Evolutionary conservation across 2,329 filamentous ascomycete genomes (phyloP), one percentile per base, ranked within the genome.

Genomic region (Teratosphaeria zuluensis): DNA sequence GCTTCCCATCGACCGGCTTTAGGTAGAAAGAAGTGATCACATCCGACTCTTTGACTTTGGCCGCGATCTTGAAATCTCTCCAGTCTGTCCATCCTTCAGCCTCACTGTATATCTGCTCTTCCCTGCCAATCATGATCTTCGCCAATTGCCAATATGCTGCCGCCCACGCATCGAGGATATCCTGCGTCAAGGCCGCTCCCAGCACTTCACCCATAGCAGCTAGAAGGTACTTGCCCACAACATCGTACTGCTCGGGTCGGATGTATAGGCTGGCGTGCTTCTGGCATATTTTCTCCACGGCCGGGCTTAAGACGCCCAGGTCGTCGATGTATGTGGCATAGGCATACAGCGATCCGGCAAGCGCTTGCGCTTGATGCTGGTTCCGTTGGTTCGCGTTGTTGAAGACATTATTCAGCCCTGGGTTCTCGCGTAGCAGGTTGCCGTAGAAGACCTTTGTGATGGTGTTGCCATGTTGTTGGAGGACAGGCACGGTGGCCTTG

Each of bases 401-500:
- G 80, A 91, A 90, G 72, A 87, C 77, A 71, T 85, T 81, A 66
- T 85, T 82, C 33, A 91, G 80, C 52, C 84, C 80, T 0, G 87
- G 87, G 61, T 89, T 78, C 46, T 83, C 82, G 11, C 70, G 69
- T 28, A 91, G 76, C 77, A 91, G 82, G 68, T 83, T 84, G 61
- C 78, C 77, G 77, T 92, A 91, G 76, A 92, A 90, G 63, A 81
- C 79, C n/a, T 78, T 79, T 5, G 87, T 86, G 71, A 91, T 88
- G 62, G 79, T 77, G 62, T 81, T 79, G 69, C 88, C 88, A 69
- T 90, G 83, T 61, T 85, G 78, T 24, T 80, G 80, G 2, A 91
- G 79, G 35, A 86, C 80, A 1, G 88, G 88, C 60, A 89, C 82
- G 5, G 88, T 90, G 56, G 84, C 79, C 72, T 84, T 86, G 73